These are phyloP conservation scores for Yarrowia sp. DNA, from an alignment of 805 yeast genomes.

Conservation along the genomic window DNA sequence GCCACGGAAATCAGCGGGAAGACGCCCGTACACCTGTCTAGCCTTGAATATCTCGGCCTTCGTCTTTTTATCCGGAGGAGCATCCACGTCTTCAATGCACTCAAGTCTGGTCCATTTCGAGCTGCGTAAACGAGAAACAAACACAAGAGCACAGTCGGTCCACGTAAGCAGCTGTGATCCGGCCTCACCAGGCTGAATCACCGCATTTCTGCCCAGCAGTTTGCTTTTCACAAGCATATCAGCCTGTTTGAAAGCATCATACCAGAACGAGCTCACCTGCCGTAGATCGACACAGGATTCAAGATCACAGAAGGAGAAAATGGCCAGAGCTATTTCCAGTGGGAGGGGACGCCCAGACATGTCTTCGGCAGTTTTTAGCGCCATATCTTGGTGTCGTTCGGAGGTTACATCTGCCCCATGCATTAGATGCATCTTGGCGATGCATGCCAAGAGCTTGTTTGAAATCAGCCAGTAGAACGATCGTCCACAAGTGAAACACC, in stretches of 20 bases:
- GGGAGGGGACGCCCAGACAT: not conserved
- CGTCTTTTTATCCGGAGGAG: not conserved
- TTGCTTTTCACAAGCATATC: constrained; percentile 1
- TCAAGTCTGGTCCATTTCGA: not conserved
- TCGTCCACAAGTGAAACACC: not conserved
- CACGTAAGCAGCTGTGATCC: not conserved
- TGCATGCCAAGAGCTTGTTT: not conserved
- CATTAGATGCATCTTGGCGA: constrained; percentile 8
- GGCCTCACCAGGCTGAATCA: not conserved
- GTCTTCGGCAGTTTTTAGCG: not conserved
- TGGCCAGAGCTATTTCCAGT: not conserved
- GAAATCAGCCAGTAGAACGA: not conserved
- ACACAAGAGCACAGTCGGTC: not conserved
- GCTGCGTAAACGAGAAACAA: not conserved
- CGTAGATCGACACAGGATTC: constrained; percentile 4
- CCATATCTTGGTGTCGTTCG: not conserved
- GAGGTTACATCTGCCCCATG: constrained; percentile 2
- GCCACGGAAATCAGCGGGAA: not conserved
- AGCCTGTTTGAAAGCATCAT: not conserved
- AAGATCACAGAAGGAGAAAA: not conserved
- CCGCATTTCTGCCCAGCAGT: not conserved
- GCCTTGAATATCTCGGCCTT: not conserved
- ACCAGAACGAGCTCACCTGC: not conserved
- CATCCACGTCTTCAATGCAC: not conserved
- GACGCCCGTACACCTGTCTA: not conserved